phyloP scores from a whole-genome alignment of 2,329 filamentous ascomycete species.

The Cadophora malorum region DNA sequence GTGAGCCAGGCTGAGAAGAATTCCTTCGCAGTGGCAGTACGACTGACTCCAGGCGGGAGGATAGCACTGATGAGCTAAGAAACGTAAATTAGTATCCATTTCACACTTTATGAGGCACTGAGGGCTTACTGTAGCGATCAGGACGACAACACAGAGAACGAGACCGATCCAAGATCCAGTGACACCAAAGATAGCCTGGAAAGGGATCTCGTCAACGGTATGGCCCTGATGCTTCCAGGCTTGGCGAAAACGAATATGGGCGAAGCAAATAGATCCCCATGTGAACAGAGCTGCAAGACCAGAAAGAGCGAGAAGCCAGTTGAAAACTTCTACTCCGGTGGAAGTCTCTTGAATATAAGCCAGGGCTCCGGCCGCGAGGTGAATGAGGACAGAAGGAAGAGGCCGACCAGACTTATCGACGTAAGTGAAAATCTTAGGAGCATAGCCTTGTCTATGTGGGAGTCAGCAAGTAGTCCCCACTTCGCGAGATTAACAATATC shows the following conservation, averaged over 20 bases:
- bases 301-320: slow-evolving; percentile 72
- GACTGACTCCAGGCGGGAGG: slow-evolving; percentile 7
- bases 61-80: slow-evolving; percentile 24
- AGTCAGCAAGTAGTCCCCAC: slow-evolving; percentile 64
- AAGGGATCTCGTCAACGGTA: slow-evolving; percentile 53
- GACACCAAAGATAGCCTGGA: slow-evolving; percentile 57
- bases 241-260: slow-evolving; percentile 68
- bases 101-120: neutral
- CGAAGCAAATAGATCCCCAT: slow-evolving; percentile 71
- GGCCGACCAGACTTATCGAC: slow-evolving; percentile 18
- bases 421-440: slow-evolving; percentile 68
- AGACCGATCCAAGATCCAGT: slow-evolving; percentile 72
- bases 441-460: slow-evolving; percentile 74
- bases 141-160: slow-evolving; percentile 66
- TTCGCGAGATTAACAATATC: neutral
- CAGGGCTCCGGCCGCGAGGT: neutral
- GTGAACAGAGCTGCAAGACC: slow-evolving; percentile 76
- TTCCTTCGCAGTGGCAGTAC: slow-evolving; percentile 16
- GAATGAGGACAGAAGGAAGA: slow-evolving; percentile 6
- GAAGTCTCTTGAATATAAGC: slow-evolving; percentile 5
- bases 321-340: slow-evolving; percentile 47
- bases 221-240: slow-evolving; percentile 66
- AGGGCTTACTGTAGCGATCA: slow-evolving; percentile 58
- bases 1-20: slow-evolving; percentile 28
- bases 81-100: neutral